Base-by-base conservation (phyloP, 495 filamentous ascomycete species). In the Penicillium ucsense region DNA sequence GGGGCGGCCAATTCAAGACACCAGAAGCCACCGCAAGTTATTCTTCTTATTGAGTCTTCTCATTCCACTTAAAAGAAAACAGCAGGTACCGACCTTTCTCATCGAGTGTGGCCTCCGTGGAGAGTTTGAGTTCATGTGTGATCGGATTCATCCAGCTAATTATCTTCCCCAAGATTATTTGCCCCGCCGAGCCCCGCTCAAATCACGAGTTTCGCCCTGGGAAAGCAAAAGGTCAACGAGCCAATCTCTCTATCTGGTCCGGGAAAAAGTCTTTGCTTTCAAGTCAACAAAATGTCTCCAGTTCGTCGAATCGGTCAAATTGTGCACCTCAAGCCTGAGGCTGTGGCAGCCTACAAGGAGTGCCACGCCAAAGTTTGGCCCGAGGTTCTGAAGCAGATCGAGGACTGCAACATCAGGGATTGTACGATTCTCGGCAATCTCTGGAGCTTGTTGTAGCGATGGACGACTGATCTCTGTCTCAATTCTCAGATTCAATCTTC, bases 291-390 rank as follows among this genome's bases (percentile, higher is more conserved):
- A 52, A 66, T 65, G 62, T 31, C 50, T 33, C 47, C 54, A 31
- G 70, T 66, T 43, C 74, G 73, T 31, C 76, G 81, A 31, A 70
- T 83, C 51, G 80, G 74, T 6, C 85, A 89, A 61, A 80, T 84
- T 46, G 71, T 89, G 49, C 81, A 81, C 55, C 73, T 90, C 35
- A 85, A 84, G 61, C 76, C 80, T 29, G 78, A 80, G 38, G 77
- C 63, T 39, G 61, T 81, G 9, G 72, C 72, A 12, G 73, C 76
- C 41, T 89, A 89, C 65, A 89, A 86, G 56, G 72, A 83, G 63
- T 79, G 78, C 46, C 85, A 88, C 51, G 78, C 77, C 3, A 72
- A 74, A 8, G 83, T 86, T 1, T 89, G 85, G 85, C 84, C 83
- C 2, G 82, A 85, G 52, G 82, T 89, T 3, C 62, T 86, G 44